phyloP scores from a whole-genome alignment of 108 stramenopile genomes.

The Pseudonitzschia pungens region DNA sequence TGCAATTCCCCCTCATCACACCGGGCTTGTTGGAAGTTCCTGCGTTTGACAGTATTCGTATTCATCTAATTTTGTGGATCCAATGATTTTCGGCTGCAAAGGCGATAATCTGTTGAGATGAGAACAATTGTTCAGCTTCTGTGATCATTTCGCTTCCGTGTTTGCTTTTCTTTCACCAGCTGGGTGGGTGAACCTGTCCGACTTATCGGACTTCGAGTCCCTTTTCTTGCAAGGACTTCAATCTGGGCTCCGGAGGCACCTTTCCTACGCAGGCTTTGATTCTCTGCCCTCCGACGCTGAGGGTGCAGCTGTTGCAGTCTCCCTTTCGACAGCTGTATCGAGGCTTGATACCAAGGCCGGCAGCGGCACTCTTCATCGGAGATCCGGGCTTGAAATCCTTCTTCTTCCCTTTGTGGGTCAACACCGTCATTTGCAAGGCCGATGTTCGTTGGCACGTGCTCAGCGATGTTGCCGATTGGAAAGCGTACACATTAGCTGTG shows the following conservation, averaged over 20 bases:
- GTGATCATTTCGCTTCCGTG: too few relatives aligned
- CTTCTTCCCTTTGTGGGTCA: slow-evolving; percentile 70
- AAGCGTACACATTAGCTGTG: slow-evolving; percentile 1
- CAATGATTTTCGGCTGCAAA: background rate
- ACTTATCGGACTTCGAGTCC: slow-evolving; percentile 61
- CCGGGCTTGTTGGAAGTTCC: background rate
- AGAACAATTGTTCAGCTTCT: too few relatives aligned
- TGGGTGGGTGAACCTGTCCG: background rate
- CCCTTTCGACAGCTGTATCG: slow-evolving; percentile 86
- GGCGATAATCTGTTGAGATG: too few relatives aligned
- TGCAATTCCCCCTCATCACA: background rate
- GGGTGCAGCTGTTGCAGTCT: slow-evolving; percentile 79
- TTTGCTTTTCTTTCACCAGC: background rate
- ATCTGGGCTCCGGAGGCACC: slow-evolving; percentile 75
- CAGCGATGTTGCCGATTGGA: slow-evolving; percentile 7
- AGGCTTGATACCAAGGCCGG: slow-evolving; percentile 75
- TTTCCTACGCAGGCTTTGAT: slow-evolving; percentile 83
- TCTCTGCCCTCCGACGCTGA: slow-evolving; percentile 73
- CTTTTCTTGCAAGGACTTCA: slow-evolving; percentile 84
- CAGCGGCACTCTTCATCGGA: slow-evolving; percentile 63
- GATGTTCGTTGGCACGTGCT: background rate
- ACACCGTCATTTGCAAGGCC: slow-evolving; percentile 67
- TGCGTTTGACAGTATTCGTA: background rate
- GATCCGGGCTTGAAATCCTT: slow-evolving; percentile 67
- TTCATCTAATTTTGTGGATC: background rate